Conservation (phyloP, 306 rosid genomes). For the Vigna unguiculata region DNA sequence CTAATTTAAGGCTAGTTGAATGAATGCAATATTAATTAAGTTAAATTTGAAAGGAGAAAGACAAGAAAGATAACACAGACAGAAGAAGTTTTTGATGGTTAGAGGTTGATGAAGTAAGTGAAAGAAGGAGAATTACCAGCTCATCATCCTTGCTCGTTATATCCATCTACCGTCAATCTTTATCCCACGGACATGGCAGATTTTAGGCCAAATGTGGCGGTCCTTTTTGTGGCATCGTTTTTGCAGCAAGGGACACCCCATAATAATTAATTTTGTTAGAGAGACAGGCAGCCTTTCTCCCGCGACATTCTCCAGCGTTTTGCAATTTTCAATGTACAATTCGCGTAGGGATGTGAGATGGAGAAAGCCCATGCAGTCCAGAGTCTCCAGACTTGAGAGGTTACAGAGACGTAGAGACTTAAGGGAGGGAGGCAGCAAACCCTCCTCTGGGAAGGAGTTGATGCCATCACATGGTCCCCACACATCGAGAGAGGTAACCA, state of each 20-base stretch:
- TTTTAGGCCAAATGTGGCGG: neutral
- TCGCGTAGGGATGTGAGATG: neutral
- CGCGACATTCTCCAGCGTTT: neutral
- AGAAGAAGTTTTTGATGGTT: too few relatives aligned
- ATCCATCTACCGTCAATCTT: too few relatives aligned
- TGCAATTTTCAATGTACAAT: neutral
- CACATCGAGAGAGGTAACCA: neutral
- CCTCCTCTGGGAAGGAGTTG: constrained; percentile 3
- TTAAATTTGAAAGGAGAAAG: too few relatives aligned
- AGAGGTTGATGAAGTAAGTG: too few relatives aligned
- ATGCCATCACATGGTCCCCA: constrained; percentile 1
- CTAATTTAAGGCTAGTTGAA: too few relatives aligned
- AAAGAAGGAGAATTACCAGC: neutral
- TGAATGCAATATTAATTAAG: too few relatives aligned
- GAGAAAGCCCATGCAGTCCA: neutral
- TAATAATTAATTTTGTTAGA: neutral
- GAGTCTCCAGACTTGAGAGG: neutral
- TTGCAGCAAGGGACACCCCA: neutral
- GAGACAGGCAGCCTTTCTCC: neutral
- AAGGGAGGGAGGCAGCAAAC: neutral
- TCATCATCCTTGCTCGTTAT: neutral
- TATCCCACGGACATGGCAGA: neutral
- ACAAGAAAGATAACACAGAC: too few relatives aligned
- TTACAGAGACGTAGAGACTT: accelerated
- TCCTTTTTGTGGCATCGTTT: neutral